Evolutionary conservation across 2,329 filamentous ascomycete genomes (phyloP).

Genomic region (Stagonosporopsis chrysanthemi): DNA sequence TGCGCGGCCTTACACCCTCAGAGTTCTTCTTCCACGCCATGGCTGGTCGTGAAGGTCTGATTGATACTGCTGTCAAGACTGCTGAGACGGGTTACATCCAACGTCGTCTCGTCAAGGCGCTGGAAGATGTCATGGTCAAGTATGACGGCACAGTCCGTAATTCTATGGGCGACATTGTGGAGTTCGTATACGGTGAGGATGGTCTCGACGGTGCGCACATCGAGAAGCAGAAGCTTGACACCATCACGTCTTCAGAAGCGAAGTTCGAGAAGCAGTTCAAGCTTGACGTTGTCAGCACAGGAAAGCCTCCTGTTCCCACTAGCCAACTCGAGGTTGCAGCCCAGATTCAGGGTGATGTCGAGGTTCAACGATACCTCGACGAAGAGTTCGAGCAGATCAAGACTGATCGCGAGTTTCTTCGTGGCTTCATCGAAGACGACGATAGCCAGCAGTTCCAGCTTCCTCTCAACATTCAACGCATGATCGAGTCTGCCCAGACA

Average conservation of each 20-base stretch:
- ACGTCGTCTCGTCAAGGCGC: constrained; percentile 94
- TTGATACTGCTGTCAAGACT: constrained; percentile 99
- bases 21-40: constrained; percentile 99
- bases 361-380: constrained; percentile 85
- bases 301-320: constrained; percentile 66
- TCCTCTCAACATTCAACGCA: constrained; percentile 87
- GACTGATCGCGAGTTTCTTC: constrained; percentile 77
- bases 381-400: constrained; percentile 83
- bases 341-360: constrained; percentile 86
- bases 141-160: constrained; percentile 98
- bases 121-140: constrained; percentile 96
- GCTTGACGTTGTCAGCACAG: constrained; percentile 84
- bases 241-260: constrained; percentile 78
- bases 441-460: constrained; percentile 88
- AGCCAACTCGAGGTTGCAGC: constrained; percentile 85
- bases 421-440: constrained; percentile 70
- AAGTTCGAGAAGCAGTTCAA: constrained; percentile 83
- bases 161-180: constrained; percentile 93
- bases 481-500: constrained; percentile 88
- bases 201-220: constrained; percentile 93
- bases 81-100: constrained; percentile 99
- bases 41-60: constrained; percentile 99
- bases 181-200: constrained; percentile 98
- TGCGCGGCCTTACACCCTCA: constrained; percentile 90
- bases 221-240: constrained; percentile 89